Evolutionary conservation across 768 basidiomycete genomes (phyloP).

Genomic region (Lentinula edodes): DNA sequence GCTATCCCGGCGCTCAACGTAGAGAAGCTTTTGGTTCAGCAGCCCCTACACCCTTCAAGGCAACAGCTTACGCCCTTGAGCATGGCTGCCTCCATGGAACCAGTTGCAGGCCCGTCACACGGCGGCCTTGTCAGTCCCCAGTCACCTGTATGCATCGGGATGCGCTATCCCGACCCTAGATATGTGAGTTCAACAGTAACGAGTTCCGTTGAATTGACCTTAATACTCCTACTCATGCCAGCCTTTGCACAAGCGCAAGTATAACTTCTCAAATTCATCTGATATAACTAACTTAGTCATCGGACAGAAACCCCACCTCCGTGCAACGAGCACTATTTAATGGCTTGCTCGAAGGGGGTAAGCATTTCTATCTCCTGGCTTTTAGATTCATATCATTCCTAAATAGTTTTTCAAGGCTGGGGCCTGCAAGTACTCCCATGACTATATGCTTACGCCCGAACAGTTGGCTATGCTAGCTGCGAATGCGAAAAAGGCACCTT

Average conservation of each 20-base stretch:
- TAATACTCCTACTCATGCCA: conserved; percentile 16
- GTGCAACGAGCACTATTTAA: conserved; percentile 81
- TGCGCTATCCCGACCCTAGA: conserved; percentile 53
- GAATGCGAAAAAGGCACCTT: conserved; percentile 82
- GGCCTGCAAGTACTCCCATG: conserved; percentile 81
- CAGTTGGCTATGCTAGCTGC: conserved; percentile 65
- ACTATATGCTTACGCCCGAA: conserved; percentile 65
- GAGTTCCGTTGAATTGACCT: background rate
- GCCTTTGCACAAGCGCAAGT: conserved; percentile 77
- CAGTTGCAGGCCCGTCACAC: conserved; percentile 30
- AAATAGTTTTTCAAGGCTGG: conserved; percentile 34
- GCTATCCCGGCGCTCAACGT: conserved; percentile 49
- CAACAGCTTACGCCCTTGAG: conserved; percentile 38
- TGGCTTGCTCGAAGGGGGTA: conserved; percentile 78
- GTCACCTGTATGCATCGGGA: conserved; percentile 39
- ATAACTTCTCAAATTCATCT: too few species aligned
- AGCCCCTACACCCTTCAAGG: conserved; percentile 22
- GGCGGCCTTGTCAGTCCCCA: conserved; percentile 66
- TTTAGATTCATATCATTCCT: conserved; percentile 4
- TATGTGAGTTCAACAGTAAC: conserved; percentile 36
- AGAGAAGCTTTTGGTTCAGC: conserved; percentile 42
- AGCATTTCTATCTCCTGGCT: conserved; percentile 11
- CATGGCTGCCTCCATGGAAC: conserved; percentile 32
- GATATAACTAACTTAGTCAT: background rate
- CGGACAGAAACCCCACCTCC: conserved; percentile 70